Percentiles rank a stretch among this genome's conserved stretches.
phyloP scores from a whole-genome alignment of 352 stramenopile species.

The Thraustotheca clavata region DNA sequence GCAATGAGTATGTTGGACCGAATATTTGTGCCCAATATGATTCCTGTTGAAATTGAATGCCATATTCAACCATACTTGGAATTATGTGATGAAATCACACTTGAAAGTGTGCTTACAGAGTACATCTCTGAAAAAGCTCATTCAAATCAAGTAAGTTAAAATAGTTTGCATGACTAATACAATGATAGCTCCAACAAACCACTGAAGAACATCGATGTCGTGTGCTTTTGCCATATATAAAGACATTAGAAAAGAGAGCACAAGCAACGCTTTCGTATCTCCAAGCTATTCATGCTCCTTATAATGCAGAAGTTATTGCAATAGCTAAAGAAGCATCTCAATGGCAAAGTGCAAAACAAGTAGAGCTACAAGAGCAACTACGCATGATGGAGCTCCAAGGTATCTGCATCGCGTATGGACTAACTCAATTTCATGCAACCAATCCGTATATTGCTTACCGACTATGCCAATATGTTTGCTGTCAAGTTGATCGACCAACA shows the following conservation, averaged over 20 bases:
- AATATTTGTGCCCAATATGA: neutral
- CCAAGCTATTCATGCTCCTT: conserved; percentile 8
- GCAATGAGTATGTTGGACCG: conserved; percentile 19
- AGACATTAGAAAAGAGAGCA: conserved; percentile 5
- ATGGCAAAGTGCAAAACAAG: neutral
- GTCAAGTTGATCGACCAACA: conserved; percentile 2
- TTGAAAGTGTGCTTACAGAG: conserved; percentile 8
- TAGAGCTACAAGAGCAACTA: conserved; percentile 18
- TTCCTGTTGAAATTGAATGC: neutral
- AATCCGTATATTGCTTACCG: neutral
- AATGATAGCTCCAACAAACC: neutral
- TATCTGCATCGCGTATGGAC: conserved; percentile 13
- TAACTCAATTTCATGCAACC: neutral
- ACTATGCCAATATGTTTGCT: conserved; percentile 14
- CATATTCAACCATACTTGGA: conserved; percentile 14
- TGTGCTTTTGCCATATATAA: conserved; percentile 7
- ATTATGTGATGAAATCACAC: neutral
- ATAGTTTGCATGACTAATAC: neutral
- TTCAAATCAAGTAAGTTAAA: neutral
- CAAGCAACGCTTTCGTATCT: neutral
- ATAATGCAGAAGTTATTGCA: neutral
- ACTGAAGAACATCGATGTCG: conserved; percentile 9
- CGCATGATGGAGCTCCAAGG: conserved; percentile 19
- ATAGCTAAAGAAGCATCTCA: neutral
- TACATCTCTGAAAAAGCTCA: conserved; percentile 18